phyloP scores from a whole-genome alignment of 2,329 filamentous ascomycete genomes.

The Phaeosphaeriaceae sp. region DNA sequence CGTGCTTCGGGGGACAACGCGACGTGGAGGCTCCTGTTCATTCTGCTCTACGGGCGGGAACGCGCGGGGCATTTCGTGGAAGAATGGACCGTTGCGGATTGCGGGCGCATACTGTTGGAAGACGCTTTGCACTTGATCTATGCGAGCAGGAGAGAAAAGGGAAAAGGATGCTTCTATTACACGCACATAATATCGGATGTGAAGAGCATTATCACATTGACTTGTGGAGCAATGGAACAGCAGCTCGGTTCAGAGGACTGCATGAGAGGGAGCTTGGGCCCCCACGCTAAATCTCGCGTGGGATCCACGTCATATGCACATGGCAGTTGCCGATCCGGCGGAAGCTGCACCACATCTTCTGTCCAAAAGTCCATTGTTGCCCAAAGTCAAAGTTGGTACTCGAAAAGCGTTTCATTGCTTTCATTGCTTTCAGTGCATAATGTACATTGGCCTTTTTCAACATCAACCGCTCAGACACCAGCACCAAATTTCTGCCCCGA shows the following conservation, averaged over 20 bases:
- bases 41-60: slow-evolving; percentile 54
- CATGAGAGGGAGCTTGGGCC: slow-evolving; percentile 21
- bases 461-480: slow-evolving; percentile 11
- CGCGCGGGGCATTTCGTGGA: slow-evolving; percentile 56
- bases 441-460: background rate
- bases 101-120: slow-evolving; percentile 28
- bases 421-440: background rate
- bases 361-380: background rate
- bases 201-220: background rate
- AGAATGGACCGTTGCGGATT: slow-evolving; percentile 9
- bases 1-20: slow-evolving; percentile 39
- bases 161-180: background rate
- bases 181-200: background rate
- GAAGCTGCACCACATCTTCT: background rate
- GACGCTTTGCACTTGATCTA: background rate
- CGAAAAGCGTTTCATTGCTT: background rate
- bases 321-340: background rate
- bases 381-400: background rate
- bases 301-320: slow-evolving; percentile 11
- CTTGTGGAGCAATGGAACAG: background rate
- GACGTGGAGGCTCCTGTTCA: slow-evolving; percentile 43
- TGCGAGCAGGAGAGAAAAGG: background rate
- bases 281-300: slow-evolving; percentile 1
- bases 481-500: slow-evolving; percentile 27
- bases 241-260: background rate